Evolutionary conservation across 768 basidiomycete species (phyloP).

Genomic region (Agaricus blazei): DNA sequence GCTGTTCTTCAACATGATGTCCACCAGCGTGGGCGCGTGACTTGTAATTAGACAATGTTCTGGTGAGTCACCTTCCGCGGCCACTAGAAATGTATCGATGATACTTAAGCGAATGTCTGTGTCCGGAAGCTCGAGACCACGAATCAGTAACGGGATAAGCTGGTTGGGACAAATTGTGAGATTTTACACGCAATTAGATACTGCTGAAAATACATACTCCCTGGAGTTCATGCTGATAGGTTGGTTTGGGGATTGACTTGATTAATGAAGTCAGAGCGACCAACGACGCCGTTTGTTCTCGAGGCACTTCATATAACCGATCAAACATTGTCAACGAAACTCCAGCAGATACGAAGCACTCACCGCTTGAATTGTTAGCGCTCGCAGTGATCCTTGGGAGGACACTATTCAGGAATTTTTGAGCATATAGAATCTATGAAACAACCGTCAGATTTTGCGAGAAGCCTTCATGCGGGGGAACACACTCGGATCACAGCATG

Average conservation of each 20-base stretch:
- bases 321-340: not conserved
- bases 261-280: slow-evolving; percentile 82
- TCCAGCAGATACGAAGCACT: slow-evolving; percentile 15
- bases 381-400: slow-evolving; percentile 73
- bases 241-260: slow-evolving; percentile 69
- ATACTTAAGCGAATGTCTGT: slow-evolving; percentile 70
- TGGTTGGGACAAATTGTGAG: slow-evolving; percentile 22
- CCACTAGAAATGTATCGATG: slow-evolving; percentile 71
- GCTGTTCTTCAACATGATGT: slow-evolving; percentile 66
- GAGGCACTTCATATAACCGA: slow-evolving; percentile 32
- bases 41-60: slow-evolving; percentile 50
- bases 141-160: slow-evolving; percentile 87
- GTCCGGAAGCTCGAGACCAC: slow-evolving; percentile 77
- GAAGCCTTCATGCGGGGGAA: slow-evolving; percentile 3
- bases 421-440: slow-evolving; percentile 64
- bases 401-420: slow-evolving; percentile 67
- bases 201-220: slow-evolving; percentile 31
- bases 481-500: slow-evolving; percentile 73
- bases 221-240: slow-evolving; percentile 68
- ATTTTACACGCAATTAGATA: not conserved
- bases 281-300: slow-evolving; percentile 63
- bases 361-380: slow-evolving; percentile 52
- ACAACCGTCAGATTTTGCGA: not conserved
- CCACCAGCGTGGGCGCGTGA: slow-evolving; percentile 68
- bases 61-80: slow-evolving; percentile 54